A percentile compares a stretch with the other conserved stretches of the same genome.
phyloP scores from a whole-genome alignment of 1,284 basidiomycete species.

The Boletellus dicymbophilus region DNA sequence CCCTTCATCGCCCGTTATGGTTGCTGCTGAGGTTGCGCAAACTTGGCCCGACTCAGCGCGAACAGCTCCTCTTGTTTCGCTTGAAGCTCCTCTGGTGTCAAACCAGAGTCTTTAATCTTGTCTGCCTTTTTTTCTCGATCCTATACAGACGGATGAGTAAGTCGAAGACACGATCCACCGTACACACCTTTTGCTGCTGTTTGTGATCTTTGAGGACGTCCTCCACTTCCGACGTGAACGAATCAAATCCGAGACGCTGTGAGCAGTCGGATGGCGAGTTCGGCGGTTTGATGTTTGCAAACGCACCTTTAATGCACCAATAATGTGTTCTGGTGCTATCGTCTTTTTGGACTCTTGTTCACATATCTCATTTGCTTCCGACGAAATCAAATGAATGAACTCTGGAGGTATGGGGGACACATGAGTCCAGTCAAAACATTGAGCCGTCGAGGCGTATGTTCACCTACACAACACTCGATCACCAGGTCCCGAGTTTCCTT shows the following conservation, averaged over 20 bases:
- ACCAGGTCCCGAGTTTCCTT: constrained; percentile 97
- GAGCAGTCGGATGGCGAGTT: constrained; percentile 10
- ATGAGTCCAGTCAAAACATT: constrained; percentile 13
- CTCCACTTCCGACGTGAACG: constrained; percentile 86
- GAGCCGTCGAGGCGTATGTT: constrained; percentile 35
- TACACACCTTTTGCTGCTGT: constrained; percentile 84
- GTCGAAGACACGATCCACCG: constrained; percentile 11
- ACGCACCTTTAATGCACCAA: constrained; percentile 85
- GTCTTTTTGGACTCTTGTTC: constrained; percentile 99
- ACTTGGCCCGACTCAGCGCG: constrained; percentile 82
- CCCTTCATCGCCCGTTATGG: constrained; percentile 9
- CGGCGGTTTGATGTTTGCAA: not conserved
- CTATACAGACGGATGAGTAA: constrained; percentile 37
- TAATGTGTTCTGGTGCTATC: constrained; percentile 97
- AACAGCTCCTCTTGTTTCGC: constrained; percentile 91
- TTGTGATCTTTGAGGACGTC: constrained; percentile 95
- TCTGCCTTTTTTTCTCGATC: constrained; percentile 88
- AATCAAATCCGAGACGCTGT: constrained; percentile 88
- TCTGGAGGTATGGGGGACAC: constrained; percentile 61
- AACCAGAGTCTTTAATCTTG: constrained; percentile 87
- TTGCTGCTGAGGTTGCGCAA: constrained; percentile 46
- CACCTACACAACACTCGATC: constrained; percentile 98
- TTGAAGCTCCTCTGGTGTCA: constrained; percentile 90
- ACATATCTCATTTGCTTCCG: constrained; percentile 97
- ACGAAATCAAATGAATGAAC: constrained; percentile 97